Conservation (phyloP, 2,329 filamentous ascomycete genomes). For the Cercospora zeae-maydis region DNA sequence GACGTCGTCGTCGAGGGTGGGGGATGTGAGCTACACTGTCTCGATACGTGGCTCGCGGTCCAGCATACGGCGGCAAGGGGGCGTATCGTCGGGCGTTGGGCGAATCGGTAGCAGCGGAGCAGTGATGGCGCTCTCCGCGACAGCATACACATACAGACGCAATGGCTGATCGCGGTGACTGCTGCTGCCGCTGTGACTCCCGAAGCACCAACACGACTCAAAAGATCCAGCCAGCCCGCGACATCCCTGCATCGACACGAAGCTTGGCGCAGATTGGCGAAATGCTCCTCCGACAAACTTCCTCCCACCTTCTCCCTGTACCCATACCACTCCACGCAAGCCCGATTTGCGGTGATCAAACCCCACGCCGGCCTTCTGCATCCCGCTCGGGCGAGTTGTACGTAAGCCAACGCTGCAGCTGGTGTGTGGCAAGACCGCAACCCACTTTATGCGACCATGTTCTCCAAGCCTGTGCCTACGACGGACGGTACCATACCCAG, state of each 20-base stretch:
- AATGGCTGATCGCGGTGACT: neutral
- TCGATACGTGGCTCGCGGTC: slow-evolving; percentile 2
- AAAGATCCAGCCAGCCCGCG: neutral
- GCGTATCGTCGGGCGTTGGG: neutral
- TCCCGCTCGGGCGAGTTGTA: neutral
- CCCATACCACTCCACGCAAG: neutral
- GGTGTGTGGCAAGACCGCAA: neutral
- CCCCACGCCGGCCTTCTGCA: neutral
- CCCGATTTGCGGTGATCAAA: neutral
- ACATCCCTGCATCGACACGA: neutral
- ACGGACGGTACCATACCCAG: too few species aligned
- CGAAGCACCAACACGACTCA: neutral
- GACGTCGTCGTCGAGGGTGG: neutral
- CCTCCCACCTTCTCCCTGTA: neutral
- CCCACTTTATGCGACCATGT: neutral
- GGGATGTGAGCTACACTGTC: slow-evolving; percentile 11
- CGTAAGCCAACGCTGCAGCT: neutral
- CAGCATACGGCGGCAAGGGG: slow-evolving; percentile 12
- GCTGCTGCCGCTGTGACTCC: neutral
- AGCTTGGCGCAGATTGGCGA: neutral
- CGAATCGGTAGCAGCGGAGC: slow-evolving; percentile 5
- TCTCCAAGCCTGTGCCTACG: neutral
- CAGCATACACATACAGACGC: slow-evolving; percentile 8
- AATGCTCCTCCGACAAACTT: neutral
- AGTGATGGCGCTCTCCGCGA: slow-evolving; percentile 8